Base-by-base conservation (phyloP, 2,329 filamentous ascomycete genomes). In the Pyrenophora tritici-repentis region DNA sequence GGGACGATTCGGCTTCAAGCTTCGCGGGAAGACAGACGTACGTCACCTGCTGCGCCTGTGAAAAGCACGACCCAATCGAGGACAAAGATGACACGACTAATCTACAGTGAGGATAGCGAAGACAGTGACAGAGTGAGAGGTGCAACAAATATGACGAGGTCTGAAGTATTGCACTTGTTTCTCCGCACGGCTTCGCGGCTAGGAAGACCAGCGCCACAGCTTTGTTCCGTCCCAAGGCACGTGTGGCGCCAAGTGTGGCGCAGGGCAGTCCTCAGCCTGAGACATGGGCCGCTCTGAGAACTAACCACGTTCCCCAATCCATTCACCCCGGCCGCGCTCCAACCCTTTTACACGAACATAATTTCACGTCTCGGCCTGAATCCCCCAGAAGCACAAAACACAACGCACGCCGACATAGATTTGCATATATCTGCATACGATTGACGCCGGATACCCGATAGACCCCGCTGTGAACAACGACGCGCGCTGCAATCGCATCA, bases 221-320 rank as follows among this genome's bases (percentile, higher is more conserved):
- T 16, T 26, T 14, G 13, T 10, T 24, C n/a, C 39, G 13, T 18
- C 31, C 40, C 29, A 24, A 29, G 41, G 36, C 36, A 47, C 22
- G 42, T 46, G 52, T 55, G 52, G 52, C 52, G 52, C 44, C 36
- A 47, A 22, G 42, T 46, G 52, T 55, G 52, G 52, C 52, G 52
- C 44, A 46, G 35, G 8, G 12, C 33, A 43, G 46, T 39, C 32
- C 42, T 32, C 40, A 35, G 37, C 24, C 44, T 36, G 24, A 37
- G 40, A 42, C 52, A 45, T 42, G 48, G 55, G 52, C 45, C 38
- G 36, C 37, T 46, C 45, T 18, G 18, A 32, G 36, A 55, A 52
- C 52, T 55, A 47, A 55, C 51, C 44, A 55, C 53, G 53, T 55
- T 49, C 42, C 49, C 53, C 24, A 29, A 10, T 49, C 36, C 41